Conservation (phyloP, 164 flowering plant species). For the Vitis labrusca region DNA sequence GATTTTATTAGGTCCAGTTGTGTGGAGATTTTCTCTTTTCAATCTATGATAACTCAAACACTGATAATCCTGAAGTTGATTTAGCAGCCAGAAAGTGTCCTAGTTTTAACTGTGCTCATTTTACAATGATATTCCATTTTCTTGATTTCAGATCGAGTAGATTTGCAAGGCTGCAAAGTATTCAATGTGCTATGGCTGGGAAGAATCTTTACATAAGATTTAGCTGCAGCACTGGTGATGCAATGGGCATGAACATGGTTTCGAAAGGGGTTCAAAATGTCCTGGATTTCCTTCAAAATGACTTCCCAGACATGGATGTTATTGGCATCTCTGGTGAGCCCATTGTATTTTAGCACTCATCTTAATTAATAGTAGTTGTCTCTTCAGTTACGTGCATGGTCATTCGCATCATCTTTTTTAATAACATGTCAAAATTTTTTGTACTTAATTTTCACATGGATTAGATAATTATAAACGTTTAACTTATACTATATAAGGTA, state of each 20-base stretch:
- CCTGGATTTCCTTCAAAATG: slow-evolving; percentile 65
- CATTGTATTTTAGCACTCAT: neutral
- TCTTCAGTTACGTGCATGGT: too few relatives aligned
- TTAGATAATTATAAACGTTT: too few relatives aligned
- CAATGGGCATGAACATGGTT: slow-evolving; percentile 98
- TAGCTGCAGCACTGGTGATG: slow-evolving; percentile 85
- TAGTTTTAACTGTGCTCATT: neutral
- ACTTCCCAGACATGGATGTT: slow-evolving; percentile 85
- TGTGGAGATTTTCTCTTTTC: neutral
- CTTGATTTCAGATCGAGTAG: slow-evolving; percentile 67
- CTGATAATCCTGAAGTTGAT: neutral
- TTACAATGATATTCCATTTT: neutral
- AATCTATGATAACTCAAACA: neutral
- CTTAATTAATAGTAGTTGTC: too few relatives aligned
- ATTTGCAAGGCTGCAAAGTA: slow-evolving; percentile 72
- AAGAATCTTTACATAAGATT: slow-evolving; percentile 74
- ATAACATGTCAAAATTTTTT: too few relatives aligned
- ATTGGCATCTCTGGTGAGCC: slow-evolving; percentile 75
- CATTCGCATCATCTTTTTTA: too few relatives aligned
- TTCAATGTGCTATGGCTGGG: slow-evolving; percentile 77
- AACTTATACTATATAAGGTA: too few relatives aligned
- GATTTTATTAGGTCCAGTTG: too few relatives aligned
- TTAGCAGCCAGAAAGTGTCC: neutral
- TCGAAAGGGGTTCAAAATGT: slow-evolving; percentile 94
- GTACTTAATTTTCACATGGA: too few relatives aligned